These are phyloP conservation scores for Hirsutella rhossiliensis DNA, from an alignment of 2,329 filamentous ascomycete species.

Conservation along the genomic window DNA sequence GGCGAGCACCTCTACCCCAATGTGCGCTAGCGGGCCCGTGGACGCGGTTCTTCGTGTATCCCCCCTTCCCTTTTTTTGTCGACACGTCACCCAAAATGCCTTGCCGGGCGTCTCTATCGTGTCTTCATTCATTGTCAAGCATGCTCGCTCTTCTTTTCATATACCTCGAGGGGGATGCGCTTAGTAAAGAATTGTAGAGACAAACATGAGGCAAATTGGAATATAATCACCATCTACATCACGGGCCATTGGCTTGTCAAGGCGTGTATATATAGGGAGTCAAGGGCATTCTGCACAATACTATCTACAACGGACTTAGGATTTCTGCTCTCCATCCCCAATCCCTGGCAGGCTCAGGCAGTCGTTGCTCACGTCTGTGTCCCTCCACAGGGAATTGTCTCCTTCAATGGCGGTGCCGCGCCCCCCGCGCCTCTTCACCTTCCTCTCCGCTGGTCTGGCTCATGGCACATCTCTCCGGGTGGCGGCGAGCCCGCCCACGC, in stretches of 20 bases:
- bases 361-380: too few species aligned
- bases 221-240: too few species aligned
- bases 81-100: too few species aligned
- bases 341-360: too few species aligned
- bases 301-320: slow-evolving; percentile 10
- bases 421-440: slow-evolving; percentile 3
- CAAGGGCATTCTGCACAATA: slow-evolving; percentile 11
- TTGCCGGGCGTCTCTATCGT: neutral
- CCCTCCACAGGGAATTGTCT: too few species aligned
- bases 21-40: slow-evolving; percentile 22
- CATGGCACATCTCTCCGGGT: slow-evolving; percentile 23
- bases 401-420: neutral
- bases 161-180: neutral
- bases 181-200: too few species aligned
- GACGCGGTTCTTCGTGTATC: too few species aligned
- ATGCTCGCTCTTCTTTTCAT: neutral
- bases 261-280: slow-evolving; percentile 1
- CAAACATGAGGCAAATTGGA: too few species aligned
- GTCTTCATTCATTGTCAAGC: neutral
- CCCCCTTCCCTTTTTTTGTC: too few species aligned
- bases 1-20: slow-evolving; percentile 54
- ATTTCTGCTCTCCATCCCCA: too few species aligned
- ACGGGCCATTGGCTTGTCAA: neutral
- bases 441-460: slow-evolving; percentile 25
- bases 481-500: slow-evolving; percentile 7